Conservation (phyloP, 202 grass and related monocot genomes). For the Dendrocalamus latiflorus region DNA sequence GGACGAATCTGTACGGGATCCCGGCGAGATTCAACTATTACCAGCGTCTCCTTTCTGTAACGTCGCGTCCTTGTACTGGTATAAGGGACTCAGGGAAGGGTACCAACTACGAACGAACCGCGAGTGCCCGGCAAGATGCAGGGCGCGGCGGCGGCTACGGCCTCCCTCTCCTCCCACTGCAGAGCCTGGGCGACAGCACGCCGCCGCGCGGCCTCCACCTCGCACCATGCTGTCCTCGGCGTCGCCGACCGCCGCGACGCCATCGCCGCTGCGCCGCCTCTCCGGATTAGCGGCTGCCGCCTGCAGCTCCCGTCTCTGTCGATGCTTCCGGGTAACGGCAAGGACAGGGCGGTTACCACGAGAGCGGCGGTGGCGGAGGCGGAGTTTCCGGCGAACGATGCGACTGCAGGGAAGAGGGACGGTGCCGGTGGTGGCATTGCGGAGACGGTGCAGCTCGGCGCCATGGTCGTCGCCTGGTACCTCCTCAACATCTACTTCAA, state of each 20-base stretch:
- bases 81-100: neutral
- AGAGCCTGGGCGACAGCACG: neutral
- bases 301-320: neutral
- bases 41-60: neutral
- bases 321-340: neutral
- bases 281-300: neutral
- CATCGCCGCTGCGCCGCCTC: neutral
- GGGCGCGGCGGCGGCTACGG: neutral
- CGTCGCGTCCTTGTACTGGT: neutral
- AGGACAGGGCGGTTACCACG: neutral
- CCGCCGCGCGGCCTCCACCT: neutral
- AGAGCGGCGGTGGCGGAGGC: neutral
- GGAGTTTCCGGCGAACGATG: neutral
- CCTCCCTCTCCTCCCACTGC: neutral
- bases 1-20: constrained; percentile 38
- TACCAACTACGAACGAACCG: neutral
- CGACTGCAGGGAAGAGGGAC: neutral
- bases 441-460: constrained; percentile 34
- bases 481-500: constrained; percentile 82
- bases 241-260: neutral
- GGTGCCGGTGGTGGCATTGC: neutral
- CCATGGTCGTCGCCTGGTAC: constrained; percentile 63
- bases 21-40: constrained; percentile 29
- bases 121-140: constrained; percentile 22
- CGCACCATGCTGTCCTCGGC: neutral